Evolutionary conservation across 805 yeast genomes (phyloP).

Genomic region (Yamadazyma scolyti): DNA sequence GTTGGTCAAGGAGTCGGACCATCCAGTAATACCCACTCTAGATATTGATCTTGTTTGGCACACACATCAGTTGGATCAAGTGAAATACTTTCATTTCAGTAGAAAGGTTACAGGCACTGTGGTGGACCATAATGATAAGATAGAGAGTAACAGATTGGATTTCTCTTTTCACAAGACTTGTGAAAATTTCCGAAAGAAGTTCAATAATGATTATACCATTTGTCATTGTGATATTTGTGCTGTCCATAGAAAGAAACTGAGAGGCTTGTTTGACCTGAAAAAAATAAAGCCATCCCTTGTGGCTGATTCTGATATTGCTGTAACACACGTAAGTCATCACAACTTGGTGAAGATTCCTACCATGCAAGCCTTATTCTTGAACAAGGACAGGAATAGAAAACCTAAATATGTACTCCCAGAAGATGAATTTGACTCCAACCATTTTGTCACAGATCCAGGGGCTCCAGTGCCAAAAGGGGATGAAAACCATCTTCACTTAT

Average conservation of each 20-base stretch:
- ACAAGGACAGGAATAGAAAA: no score
- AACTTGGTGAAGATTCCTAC: neutral
- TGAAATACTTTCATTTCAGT: constrained; percentile 13
- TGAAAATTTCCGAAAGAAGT: constrained; percentile 11
- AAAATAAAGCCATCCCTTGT: no score
- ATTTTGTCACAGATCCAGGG: no score
- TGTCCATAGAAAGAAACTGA: neutral
- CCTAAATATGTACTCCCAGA: no score
- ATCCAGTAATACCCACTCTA: constrained; percentile 19
- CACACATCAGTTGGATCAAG: constrained; percentile 19
- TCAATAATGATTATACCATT: constrained; percentile 13
- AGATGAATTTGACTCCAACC: no score
- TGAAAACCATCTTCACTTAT: constrained; percentile 1
- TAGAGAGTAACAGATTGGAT: constrained; percentile 17
- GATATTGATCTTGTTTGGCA: constrained; percentile 27
- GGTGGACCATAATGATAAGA: constrained; percentile 20
- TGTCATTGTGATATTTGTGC: constrained; percentile 18
- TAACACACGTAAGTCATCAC: no score
- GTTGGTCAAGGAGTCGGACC: constrained; percentile 4
- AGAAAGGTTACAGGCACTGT: neutral
- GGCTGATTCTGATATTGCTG: no score
- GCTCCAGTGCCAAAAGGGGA: no score
- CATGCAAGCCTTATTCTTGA: neutral
- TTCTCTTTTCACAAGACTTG: constrained; percentile 15
- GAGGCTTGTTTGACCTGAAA: no score